A percentile compares a stretch with the other conserved stretches of the same genome.
These are phyloP conservation scores for Tuber umbilicatum DNA, from an alignment of 495 filamentous ascomycete genomes.

Conservation along the genomic window DNA sequence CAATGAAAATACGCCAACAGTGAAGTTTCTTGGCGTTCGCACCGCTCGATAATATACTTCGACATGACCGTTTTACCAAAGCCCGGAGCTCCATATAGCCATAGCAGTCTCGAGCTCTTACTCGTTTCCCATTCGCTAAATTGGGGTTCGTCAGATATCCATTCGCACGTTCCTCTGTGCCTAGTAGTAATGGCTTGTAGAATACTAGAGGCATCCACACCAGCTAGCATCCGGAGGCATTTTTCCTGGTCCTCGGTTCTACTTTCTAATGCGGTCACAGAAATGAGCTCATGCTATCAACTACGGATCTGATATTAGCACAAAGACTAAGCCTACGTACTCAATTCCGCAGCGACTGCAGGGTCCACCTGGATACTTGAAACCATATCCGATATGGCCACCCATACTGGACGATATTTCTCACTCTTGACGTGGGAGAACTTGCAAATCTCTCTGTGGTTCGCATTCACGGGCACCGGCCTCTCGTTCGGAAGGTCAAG, in stretches of 20 bases:
- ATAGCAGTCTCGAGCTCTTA: neutral
- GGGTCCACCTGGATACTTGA: neutral
- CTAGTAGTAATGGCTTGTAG: neutral
- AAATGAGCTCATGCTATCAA: neutral
- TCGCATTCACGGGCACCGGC: constrained; percentile 3
- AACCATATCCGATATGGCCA: constrained; percentile 7
- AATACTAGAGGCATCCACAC: neutral
- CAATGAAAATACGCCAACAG: constrained; percentile 1
- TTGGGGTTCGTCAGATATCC: constrained; percentile 8
- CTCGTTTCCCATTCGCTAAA: neutral
- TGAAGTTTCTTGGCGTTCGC: neutral
- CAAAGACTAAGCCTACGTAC: neutral
- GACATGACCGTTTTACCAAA: constrained; percentile 17
- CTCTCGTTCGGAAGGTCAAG: constrained; percentile 18
- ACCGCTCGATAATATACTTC: constrained; percentile 4
- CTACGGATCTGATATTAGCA: neutral
- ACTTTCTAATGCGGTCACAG: neutral
- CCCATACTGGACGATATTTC: constrained; percentile 11
- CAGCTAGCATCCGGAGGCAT: neutral
- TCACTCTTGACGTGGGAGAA: constrained; percentile 9
- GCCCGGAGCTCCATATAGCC: constrained; percentile 11
- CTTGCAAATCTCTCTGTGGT: constrained; percentile 8
- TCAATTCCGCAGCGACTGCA: neutral
- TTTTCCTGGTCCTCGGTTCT: neutral
- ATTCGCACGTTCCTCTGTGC: constrained; percentile 16